These are phyloP conservation scores for Zizania palustris DNA, from an alignment of 202 grass and related monocot species.

Conservation along the genomic window DNA sequence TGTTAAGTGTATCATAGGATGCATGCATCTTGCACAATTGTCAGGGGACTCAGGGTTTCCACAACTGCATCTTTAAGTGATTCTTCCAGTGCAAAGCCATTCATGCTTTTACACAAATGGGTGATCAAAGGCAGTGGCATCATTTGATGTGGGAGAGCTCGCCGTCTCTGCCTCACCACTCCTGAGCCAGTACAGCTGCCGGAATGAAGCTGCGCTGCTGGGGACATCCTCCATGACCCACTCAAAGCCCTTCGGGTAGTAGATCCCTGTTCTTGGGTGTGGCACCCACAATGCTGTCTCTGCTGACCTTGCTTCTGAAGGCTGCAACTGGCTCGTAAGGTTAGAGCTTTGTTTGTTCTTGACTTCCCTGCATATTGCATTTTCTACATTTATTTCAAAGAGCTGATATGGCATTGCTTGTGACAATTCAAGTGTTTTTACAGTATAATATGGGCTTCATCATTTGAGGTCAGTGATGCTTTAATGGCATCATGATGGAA, in stretches of 20 bases:
- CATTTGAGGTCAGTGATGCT: conserved; percentile 1
- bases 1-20: conserved; percentile 26
- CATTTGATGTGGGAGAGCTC: conserved; percentile 16
- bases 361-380: conserved; percentile 43
- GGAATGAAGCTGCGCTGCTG: conserved; percentile 59
- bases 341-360: conserved; percentile 47
- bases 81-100: conserved; percentile 39
- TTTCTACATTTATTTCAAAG: conserved; percentile 34
- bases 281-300: conserved; percentile 74
- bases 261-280: conserved; percentile 92
- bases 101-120: conserved; percentile 51
- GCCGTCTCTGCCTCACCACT: conserved; percentile 55
- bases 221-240: conserved; percentile 99
- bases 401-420: conserved; percentile 10
- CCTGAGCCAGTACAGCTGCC: conserved; percentile 69
- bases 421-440: conserved; percentile 17
- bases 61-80: conserved; percentile 23
- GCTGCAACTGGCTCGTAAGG: conserved; percentile 30
- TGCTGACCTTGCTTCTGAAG: conserved; percentile 41
- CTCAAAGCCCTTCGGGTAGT: conserved; percentile 87
- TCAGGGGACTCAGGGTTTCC: conserved; percentile 2
- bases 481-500: conserved; percentile 14
- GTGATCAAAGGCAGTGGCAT: conserved; percentile 45
- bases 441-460: conserved; percentile 23
- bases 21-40: conserved; percentile 34